These are phyloP conservation scores for Esteya vermicola DNA, from an alignment of 2,329 filamentous ascomycete species.

Conservation along the genomic window DNA sequence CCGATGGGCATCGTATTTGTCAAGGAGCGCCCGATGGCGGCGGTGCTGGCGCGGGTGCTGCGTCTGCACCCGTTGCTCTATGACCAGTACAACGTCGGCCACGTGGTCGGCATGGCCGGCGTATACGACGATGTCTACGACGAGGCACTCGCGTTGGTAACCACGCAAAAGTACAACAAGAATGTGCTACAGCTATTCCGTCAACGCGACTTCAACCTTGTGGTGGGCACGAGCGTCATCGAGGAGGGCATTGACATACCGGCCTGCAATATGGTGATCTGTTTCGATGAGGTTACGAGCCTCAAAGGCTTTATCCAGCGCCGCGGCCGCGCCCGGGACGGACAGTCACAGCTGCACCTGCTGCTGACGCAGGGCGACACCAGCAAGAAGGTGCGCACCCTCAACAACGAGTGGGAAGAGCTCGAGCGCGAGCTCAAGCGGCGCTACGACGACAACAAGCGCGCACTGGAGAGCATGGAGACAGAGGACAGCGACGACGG, in stretches of 20 bases:
- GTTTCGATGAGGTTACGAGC: constrained; percentile 38
- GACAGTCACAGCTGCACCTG: constrained; percentile 33
- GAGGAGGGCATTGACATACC: constrained; percentile 57
- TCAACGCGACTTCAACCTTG: constrained; percentile 36
- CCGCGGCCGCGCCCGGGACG: constrained; percentile 36
- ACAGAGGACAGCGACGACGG: constrained; percentile 27
- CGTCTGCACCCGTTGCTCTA: constrained; percentile 31
- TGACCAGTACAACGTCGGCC: constrained; percentile 33
- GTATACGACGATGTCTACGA: not conserved
- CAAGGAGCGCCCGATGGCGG: constrained; percentile 44
- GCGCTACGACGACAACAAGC: constrained; percentile 51
- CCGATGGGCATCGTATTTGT: constrained; percentile 54
- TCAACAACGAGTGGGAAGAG: constrained; percentile 38
- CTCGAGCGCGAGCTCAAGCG: constrained; percentile 62
- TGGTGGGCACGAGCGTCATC: constrained; percentile 49
- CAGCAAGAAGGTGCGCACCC: not conserved
- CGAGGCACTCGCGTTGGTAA: constrained; percentile 16
- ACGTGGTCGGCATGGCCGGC: constrained; percentile 32
- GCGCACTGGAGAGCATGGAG: constrained; percentile 31
- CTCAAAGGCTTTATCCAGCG: constrained; percentile 47
- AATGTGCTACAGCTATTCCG: constrained; percentile 36
- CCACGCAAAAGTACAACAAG: constrained; percentile 17
- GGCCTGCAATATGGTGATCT: constrained; percentile 47
- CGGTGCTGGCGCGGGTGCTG: constrained; percentile 44
- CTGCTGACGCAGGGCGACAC: constrained; percentile 20